phyloP scores from a whole-genome alignment of 208 protist genomes.

The Phytomonas francai region DNA sequence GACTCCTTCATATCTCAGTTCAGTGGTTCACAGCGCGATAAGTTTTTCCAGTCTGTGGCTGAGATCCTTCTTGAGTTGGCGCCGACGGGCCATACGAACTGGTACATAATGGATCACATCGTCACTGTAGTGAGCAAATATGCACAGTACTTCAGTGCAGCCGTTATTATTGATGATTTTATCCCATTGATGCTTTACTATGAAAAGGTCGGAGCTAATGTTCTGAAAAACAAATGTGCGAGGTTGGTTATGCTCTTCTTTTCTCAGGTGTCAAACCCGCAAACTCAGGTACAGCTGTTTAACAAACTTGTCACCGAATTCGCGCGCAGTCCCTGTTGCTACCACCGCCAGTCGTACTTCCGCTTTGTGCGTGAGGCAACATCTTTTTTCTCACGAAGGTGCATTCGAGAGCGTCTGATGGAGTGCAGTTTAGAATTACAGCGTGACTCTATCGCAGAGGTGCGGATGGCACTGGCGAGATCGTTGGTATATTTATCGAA shows the following conservation, averaged over 20 bases:
- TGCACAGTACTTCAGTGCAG: slow-evolving; percentile 42
- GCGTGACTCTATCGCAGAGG: slow-evolving; percentile 62
- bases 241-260: slow-evolving; percentile 45
- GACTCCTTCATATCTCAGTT: slow-evolving; percentile 64
- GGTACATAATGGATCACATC: slow-evolving; percentile 67
- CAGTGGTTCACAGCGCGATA: slow-evolving; percentile 16
- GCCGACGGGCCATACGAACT: slow-evolving; percentile 35
- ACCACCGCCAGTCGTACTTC: slow-evolving; percentile 65
- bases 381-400: slow-evolving; percentile 62
- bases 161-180: slow-evolving; percentile 51
- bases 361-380: slow-evolving; percentile 48
- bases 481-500: slow-evolving; percentile 34
- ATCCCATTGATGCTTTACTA: slow-evolving; percentile 51
- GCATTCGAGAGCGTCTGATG: slow-evolving; percentile 75
- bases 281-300: slow-evolving; percentile 66
- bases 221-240: slow-evolving; percentile 58
- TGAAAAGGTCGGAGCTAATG: slow-evolving; percentile 48
- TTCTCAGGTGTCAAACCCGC: slow-evolving; percentile 25
- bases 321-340: slow-evolving; percentile 50
- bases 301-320: slow-evolving; percentile 81
- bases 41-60: slow-evolving; percentile 52
- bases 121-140: slow-evolving; percentile 51
- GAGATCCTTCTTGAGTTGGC: slow-evolving; percentile 34
- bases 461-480: slow-evolving; percentile 58
- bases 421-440: slow-evolving; percentile 74